phyloP scores from a whole-genome alignment of 1,284 basidiomycete species.

The Malassezia furfur region DNA sequence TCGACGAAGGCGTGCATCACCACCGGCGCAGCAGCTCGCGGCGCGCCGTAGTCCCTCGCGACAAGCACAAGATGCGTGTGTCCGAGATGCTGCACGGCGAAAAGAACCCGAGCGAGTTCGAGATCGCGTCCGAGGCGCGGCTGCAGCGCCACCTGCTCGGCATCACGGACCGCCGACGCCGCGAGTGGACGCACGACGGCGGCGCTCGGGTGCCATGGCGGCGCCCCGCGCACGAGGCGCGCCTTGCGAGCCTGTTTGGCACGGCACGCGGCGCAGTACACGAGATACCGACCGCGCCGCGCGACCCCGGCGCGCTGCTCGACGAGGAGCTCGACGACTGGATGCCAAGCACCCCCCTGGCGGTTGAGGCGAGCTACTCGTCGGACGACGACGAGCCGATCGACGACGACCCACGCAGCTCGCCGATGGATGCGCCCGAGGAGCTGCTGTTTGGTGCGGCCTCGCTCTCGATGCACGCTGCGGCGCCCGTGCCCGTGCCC shows the following conservation, averaged over 20 bases:
- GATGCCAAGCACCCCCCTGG: background rate
- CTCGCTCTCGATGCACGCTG: background rate
- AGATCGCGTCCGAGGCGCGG: slow-evolving; percentile 43
- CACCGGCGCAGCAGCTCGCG: background rate
- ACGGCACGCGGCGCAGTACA: background rate
- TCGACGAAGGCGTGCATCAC: background rate
- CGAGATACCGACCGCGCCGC: background rate
- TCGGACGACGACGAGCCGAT: slow-evolving; percentile 1
- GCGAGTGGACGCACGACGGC: slow-evolving; percentile 2
- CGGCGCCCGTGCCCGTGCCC: background rate
- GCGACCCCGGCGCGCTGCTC: background rate
- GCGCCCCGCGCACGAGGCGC: slow-evolving; percentile 6
- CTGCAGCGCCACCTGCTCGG: slow-evolving; percentile 33
- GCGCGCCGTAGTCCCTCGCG: slow-evolving; percentile 6
- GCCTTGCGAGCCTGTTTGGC: background rate
- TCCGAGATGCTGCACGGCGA: slow-evolving; percentile 39
- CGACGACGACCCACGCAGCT: slow-evolving; percentile 5
- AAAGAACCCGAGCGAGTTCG: slow-evolving; percentile 29
- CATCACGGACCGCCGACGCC: background rate
- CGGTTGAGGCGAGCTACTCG: background rate
- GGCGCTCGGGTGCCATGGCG: background rate
- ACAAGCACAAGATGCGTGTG: slow-evolving; percentile 29
- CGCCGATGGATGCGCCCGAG: background rate
- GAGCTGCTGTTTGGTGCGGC: background rate
- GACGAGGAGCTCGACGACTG: slow-evolving; percentile 10